These are phyloP conservation scores for Mortierella sp. DNA, from an alignment of 371 early-diverging fungal genomes.

Conservation along the genomic window DNA sequence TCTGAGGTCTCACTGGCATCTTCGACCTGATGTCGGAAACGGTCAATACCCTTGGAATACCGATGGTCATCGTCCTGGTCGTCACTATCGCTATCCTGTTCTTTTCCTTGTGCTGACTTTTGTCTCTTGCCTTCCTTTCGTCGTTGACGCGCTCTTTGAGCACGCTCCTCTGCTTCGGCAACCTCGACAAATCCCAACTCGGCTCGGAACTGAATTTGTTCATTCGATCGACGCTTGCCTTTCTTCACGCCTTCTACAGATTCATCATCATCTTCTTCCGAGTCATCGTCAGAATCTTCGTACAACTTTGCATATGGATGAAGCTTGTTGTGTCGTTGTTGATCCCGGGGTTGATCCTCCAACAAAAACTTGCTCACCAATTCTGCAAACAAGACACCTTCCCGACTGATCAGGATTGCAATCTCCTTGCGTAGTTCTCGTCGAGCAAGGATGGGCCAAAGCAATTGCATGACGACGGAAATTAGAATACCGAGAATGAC, in stretches of 20 bases:
- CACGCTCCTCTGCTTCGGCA: neutral
- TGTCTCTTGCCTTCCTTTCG: neutral
- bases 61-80: neutral
- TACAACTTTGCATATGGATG: too few species aligned
- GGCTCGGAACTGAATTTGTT: too few species aligned
- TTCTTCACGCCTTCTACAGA: slow-evolving; percentile 28
- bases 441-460: slow-evolving; percentile 74
- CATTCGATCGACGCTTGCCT: neutral
- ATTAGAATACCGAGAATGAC: slow-evolving; percentile 67
- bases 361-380: slow-evolving; percentile 38
- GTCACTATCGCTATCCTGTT: neutral
- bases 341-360: slow-evolving; percentile 13
- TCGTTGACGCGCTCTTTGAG: neutral
- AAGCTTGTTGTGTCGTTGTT: neutral
- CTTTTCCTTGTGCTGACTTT: neutral
- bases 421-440: slow-evolving; percentile 65
- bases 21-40: slow-evolving; percentile 4
- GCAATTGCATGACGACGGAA: slow-evolving; percentile 59
- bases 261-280: slow-evolving; percentile 8
- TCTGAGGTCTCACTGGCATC: slow-evolving; percentile 6
- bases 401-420: slow-evolving; percentile 38
- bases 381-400: slow-evolving; percentile 54
- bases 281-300: neutral
- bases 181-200: too few species aligned
- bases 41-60: neutral